Conservation (phyloP, 495 filamentous ascomycete species). For the Oidiodendron maius region DNA sequence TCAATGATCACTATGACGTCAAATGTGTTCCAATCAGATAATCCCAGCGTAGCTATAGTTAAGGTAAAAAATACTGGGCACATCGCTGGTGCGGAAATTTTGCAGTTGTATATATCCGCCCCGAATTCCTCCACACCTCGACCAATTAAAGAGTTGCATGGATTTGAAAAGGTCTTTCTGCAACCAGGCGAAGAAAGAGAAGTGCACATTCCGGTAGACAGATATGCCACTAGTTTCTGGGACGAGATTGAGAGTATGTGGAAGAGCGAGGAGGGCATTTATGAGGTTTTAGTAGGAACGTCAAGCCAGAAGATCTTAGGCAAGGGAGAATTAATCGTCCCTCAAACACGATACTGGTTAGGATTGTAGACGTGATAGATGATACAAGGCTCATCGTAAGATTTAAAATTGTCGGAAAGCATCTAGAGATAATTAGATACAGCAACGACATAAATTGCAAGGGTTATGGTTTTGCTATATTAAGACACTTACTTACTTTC, state of each 20-base stretch:
- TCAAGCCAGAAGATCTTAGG: conserved; percentile 22
- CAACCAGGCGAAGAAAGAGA: conserved; percentile 54
- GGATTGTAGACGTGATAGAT: conserved; percentile 2
- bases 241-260: conserved; percentile 26
- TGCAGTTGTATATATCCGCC: conserved; percentile 38
- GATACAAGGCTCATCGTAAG: too few species aligned
- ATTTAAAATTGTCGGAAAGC: too few species aligned
- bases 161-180: conserved; percentile 65
- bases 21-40: too few species aligned
- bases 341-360: conserved; percentile 2
- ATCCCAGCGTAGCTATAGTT: conserved; percentile 28
- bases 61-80: conserved; percentile 42
- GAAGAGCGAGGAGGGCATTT: conserved; percentile 25
- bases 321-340: not conserved
- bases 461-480: too few species aligned
- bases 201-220: conserved; percentile 52
- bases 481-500: too few species aligned
- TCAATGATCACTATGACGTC: conserved; percentile 28
- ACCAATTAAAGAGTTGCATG: conserved; percentile 65
- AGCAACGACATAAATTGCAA: too few species aligned
- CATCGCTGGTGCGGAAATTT: conserved; percentile 60
- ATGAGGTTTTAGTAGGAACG: conserved; percentile 26
- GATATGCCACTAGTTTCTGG: conserved; percentile 32
- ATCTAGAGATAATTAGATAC: too few species aligned
- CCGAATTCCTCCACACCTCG: conserved; percentile 47